A percentile compares a stretch with the other conserved stretches of the same genome.
These are phyloP conservation scores for Glebionis coronaria DNA, from an alignment of 129 eudicot genomes.

Conservation along the genomic window DNA sequence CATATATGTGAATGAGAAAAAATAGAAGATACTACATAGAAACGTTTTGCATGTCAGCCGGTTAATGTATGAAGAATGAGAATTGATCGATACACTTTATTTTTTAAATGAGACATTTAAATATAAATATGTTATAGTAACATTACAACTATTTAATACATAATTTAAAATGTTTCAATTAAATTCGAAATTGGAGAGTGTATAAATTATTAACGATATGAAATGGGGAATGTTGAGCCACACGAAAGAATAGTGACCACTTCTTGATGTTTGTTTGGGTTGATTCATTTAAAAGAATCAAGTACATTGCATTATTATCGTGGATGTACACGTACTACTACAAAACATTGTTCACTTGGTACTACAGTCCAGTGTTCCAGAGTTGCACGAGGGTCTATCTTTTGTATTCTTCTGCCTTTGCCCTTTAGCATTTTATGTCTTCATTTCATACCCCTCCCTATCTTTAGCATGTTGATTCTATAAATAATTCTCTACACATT, in stretches of 20 bases:
- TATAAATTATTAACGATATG: constrained; percentile 19
- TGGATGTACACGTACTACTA: constrained; percentile 40
- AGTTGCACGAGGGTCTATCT: constrained; percentile 89
- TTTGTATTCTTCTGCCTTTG: constrained; percentile 57
- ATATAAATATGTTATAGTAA: too few species aligned
- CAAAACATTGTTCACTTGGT: constrained; percentile 34
- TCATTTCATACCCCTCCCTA: constrained; percentile 3
- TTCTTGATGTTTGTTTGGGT: constrained; percentile 36
- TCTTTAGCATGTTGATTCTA: background rate
- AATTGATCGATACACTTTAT: too few species aligned
- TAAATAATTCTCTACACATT: too few species aligned
- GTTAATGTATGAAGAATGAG: too few species aligned
- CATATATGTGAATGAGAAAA: too few species aligned
- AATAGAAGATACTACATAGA: background rate
- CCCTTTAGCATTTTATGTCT: constrained; percentile 6
- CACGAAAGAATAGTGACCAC: constrained; percentile 44
- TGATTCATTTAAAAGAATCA: constrained; percentile 18
- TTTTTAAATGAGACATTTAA: too few species aligned
- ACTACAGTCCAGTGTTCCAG: constrained; percentile 44
- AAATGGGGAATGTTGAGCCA: constrained; percentile 46
- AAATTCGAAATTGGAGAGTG: too few species aligned
- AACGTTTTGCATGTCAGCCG: background rate
- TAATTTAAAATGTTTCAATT: too few species aligned
- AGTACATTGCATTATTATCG: constrained; percentile 35
- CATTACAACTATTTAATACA: too few species aligned